Conservation (phyloP, 306 rosid genomes). For the Trifolium dubium region DNA sequence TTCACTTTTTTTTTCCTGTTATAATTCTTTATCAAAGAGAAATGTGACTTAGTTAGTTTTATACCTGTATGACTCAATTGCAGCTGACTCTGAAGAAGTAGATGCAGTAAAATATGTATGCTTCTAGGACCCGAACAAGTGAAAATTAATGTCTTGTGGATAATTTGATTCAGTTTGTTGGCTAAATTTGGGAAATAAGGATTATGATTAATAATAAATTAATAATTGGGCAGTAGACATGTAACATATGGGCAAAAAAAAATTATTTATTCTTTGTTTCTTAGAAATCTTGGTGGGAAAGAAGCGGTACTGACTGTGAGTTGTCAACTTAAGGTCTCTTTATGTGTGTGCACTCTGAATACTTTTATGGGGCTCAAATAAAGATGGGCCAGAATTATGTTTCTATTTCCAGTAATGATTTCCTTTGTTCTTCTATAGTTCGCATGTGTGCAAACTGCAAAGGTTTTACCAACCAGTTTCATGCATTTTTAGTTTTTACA, state of each 20-base stretch:
- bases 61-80: slow-evolving; percentile 13
- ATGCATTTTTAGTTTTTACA: slow-evolving; percentile 25
- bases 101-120: slow-evolving; percentile 22
- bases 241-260: not conserved
- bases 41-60: slow-evolving; percentile 9
- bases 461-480: slow-evolving; percentile 26
- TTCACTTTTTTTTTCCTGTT: not conserved
- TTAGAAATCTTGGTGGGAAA: slow-evolving; percentile 15
- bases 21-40: slow-evolving; percentile 20
- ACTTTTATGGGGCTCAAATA: slow-evolving; percentile 12
- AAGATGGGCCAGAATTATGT: slow-evolving; percentile 13
- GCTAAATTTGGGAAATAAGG: not conserved
- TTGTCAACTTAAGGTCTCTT: slow-evolving; percentile 28
- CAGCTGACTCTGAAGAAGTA: slow-evolving; percentile 10
- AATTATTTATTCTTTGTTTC: slow-evolving; percentile 2
- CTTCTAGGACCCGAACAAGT: slow-evolving; percentile 23
- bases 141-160: slow-evolving; percentile 1
- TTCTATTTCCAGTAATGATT: slow-evolving; percentile 20
- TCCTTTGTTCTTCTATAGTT: slow-evolving; percentile 1
- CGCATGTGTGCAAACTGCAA: slow-evolving; percentile 6
- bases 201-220: not conserved
- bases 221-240: not conserved
- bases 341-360: slow-evolving; percentile 1
- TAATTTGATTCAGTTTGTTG: not conserved
- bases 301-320: not conserved